Conservation (phyloP, 169 alveolate species). For the Cryptosporidium baileyi region DNA sequence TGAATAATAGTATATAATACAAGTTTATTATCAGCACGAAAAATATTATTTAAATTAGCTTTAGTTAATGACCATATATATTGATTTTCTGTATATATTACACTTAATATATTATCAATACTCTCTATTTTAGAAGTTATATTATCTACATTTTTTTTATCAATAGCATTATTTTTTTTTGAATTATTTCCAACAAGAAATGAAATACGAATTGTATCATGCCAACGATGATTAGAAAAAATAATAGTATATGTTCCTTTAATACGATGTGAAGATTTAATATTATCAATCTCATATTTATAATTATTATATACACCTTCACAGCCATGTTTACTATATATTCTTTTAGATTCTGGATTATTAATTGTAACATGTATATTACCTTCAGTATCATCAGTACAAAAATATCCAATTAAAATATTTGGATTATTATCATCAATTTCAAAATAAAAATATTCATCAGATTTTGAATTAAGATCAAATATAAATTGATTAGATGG, state of each 20-base stretch:
- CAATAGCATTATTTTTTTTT: slow-evolving; percentile 17
- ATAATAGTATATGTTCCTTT: slow-evolving; percentile 63
- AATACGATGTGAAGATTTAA: slow-evolving; percentile 12
- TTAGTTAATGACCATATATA: slow-evolving; percentile 52
- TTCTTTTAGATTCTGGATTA: slow-evolving; percentile 67
- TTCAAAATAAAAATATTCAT: slow-evolving; percentile 57
- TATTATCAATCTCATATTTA: background rate
- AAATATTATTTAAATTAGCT: slow-evolving; percentile 1
- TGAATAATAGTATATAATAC: slow-evolving; percentile 33
- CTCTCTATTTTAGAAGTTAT: slow-evolving; percentile 11
- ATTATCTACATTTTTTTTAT: slow-evolving; percentile 39
- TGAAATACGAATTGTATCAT: slow-evolving; percentile 29
- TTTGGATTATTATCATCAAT: slow-evolving; percentile 11
- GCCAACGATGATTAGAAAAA: slow-evolving; percentile 58
- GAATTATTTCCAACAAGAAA: slow-evolving; percentile 47
- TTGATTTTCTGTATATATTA: slow-evolving; percentile 37
- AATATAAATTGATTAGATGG: slow-evolving; percentile 35
- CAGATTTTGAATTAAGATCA: slow-evolving; percentile 57
- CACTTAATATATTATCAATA: slow-evolving; percentile 20
- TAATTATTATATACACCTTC: slow-evolving; percentile 60
- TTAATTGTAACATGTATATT: slow-evolving; percentile 43
- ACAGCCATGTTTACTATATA: slow-evolving; percentile 48
- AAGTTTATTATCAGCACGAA: slow-evolving; percentile 18
- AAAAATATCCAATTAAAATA: slow-evolving; percentile 44
- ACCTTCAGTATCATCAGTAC: slow-evolving; percentile 40